phyloP scores from a whole-genome alignment of 768 basidiomycete genomes.

The Paxillus involutus region DNA sequence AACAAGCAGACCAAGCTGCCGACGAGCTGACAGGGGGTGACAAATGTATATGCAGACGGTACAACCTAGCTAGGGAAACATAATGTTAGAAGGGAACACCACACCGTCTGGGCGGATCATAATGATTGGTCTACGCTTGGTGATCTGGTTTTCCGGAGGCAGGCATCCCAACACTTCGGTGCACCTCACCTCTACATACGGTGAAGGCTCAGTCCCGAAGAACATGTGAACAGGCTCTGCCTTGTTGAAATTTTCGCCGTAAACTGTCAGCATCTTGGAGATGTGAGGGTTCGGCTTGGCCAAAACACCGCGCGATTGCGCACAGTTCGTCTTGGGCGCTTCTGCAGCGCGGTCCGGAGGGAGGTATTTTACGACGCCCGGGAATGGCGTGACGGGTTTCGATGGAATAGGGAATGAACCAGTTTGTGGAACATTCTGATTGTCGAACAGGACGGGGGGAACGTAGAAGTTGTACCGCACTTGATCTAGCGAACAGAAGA shows the following conservation, averaged over 20 bases:
- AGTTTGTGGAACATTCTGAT: slow-evolving; percentile 67
- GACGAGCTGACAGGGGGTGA: slow-evolving; percentile 17
- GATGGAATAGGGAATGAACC: slow-evolving; percentile 78
- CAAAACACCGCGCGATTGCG: slow-evolving; percentile 63
- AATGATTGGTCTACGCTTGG: slow-evolving; percentile 76
- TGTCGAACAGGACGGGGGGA: slow-evolving; percentile 81
- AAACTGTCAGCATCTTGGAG: slow-evolving; percentile 80
- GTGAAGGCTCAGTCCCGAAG: slow-evolving; percentile 84
- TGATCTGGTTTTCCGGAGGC: slow-evolving; percentile 66
- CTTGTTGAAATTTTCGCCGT: slow-evolving; percentile 89
- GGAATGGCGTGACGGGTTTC: slow-evolving; percentile 84
- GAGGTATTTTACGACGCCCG: slow-evolving; percentile 86
- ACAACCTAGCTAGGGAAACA: slow-evolving; percentile 64
- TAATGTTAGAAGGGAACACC: slow-evolving; percentile 79
- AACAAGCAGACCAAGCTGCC: slow-evolving; percentile 29
- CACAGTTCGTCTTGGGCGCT: slow-evolving; percentile 71
- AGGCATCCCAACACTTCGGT: slow-evolving; percentile 82
- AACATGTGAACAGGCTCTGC: slow-evolving; percentile 78
- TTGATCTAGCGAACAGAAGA: slow-evolving; percentile 56
- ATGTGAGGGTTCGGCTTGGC: slow-evolving; percentile 78
- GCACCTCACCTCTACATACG: slow-evolving; percentile 86
- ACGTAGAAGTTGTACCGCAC: slow-evolving; percentile 93
- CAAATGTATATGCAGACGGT: slow-evolving; percentile 14
- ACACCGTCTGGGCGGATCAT: slow-evolving; percentile 84
- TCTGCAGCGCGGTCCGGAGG: slow-evolving; percentile 87